Evolutionary conservation across 345 rosid genomes (phyloP), one percentile per base, ranked within the genome.

Genomic region (Populus pruinosa): DNA sequence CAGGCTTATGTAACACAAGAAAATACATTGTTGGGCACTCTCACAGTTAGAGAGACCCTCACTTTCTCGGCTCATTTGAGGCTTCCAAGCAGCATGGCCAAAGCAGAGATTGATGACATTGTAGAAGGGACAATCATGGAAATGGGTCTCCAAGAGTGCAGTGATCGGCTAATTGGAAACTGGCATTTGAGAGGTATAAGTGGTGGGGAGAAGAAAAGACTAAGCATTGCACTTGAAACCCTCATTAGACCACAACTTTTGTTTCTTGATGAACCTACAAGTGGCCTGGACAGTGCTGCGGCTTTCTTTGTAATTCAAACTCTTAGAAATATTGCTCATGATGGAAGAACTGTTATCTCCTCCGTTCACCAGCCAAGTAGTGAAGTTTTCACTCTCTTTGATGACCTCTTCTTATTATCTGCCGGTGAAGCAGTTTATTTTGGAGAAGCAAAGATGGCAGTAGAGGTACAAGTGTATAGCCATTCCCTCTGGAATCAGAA

Each of bases 351-450:
- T 0, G 86, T 87, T 13, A 62, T 89, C 8, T 85, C 82, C 64
- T 83, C 88, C 1, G 71, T 89, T 76, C 92, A 89, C 41, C 90
- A 89, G 79, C 88, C 89, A 0, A 89, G 88, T 76, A 81, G 87
- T 44, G 87, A 89, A 38, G 82, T 87, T 20, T 86, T 86, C 63
- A 70, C 82, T 31, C 82, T 89, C 36, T 87, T 87, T 50, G 82
- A 85, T 71, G 82, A 73, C 72, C 76, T 89, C 69, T 77, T 84
- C 67, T 81, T 89, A 43, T 83, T 86, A 8, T 89, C 91, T 6
- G 59, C 59, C n/a, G 93, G 91, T 21, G 80, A 82, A 70, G 72
- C 82, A 2, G 81, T 88, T 63, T 88, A 81, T 66, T 87, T 88
- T 63, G 91, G 90, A 11, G 85, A 77, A 12, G 82, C 82, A 18